Evolutionary conservation across 108 stramenopile genomes (phyloP), one percentile per base, ranked within the genome.

Genomic region (Pseudonitzschia pungens): DNA sequence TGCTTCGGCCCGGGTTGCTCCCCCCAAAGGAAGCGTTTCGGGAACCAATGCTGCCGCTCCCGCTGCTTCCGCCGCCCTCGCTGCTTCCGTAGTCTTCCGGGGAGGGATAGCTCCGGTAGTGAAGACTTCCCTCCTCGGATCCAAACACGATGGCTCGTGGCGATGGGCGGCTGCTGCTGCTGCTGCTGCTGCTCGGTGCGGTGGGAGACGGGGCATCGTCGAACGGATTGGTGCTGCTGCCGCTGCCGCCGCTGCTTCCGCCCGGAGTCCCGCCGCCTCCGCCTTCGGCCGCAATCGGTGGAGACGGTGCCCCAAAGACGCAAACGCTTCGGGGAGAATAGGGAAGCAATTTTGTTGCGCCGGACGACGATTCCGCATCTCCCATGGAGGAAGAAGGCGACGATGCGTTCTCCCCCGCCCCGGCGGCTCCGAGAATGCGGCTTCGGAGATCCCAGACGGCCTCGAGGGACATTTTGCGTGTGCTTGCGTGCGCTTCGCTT

Each of bases 111-210:
- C 78, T 78, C 54, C 93, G 81, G 62, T 70, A 83, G 70, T 94
- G 90, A 22, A 94, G 65, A 21, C 84, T 78, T 53, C 90, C 93
- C 44, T 87, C 81, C 69, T 94, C 93, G 16, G 90, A 90, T 1
- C 93, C 93, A 59, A 86, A 85, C 20, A 89, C 79, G 29, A 90
- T 73, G 0, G 87, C 78, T 12, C 75, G 67, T 26, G 74, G 76
- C 11, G 59, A 71, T 48, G 45, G 53, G 12, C 65, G 62, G 27
- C 70, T 68, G 24, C 48, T 42, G 21, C 69, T 57, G 24, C 48
- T 42, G 21, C 69, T 57, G 33, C 72, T 69, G 65, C 29, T 62
- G 29, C 14, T 58, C 29, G 57, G 15, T 24, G 65, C 36, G 8
- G 40, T 68, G 21, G 27, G 41, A 16, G 31, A 40, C 10, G 77